A percentile compares a stretch with the other conserved stretches of the same genome.
phyloP scores from a whole-genome alignment of 352 stramenopile species.

The Phytophthora fragariae region DNA sequence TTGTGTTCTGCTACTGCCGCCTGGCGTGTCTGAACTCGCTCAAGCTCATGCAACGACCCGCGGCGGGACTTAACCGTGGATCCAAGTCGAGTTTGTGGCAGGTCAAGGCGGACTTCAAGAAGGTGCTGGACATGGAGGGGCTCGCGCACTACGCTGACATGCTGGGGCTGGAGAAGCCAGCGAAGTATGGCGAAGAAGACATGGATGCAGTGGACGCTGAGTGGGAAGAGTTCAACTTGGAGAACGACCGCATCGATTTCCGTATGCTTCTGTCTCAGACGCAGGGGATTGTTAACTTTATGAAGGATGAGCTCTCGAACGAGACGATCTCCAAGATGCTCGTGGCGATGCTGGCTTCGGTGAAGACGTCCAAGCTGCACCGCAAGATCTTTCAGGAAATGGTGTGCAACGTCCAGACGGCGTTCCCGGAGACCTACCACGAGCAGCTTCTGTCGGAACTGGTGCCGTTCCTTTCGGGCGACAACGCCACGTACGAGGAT shows the following conservation, averaged over 20 bases:
- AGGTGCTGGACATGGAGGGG: conserved; percentile 82
- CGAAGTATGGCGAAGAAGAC: conserved; percentile 28
- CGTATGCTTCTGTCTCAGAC: conserved; percentile 78
- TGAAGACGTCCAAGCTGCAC: conserved; percentile 88
- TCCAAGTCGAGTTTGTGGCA: conserved; percentile 83
- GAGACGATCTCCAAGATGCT: conserved; percentile 89
- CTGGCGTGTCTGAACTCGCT: conserved; percentile 86
- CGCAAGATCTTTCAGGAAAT: conserved; percentile 91
- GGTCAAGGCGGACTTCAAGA: conserved; percentile 85
- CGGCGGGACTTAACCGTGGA: conserved; percentile 52
- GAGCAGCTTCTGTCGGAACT: conserved; percentile 67
- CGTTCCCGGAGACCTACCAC: conserved; percentile 72
- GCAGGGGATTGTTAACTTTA: conserved; percentile 64
- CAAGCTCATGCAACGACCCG: conserved; percentile 73
- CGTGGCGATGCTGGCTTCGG: conserved; percentile 81
- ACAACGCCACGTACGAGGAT: conserved; percentile 76
- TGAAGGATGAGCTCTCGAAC: conserved; percentile 69
- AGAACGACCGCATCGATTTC: conserved; percentile 90
- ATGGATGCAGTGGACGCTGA: conserved; percentile 73
- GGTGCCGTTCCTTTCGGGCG: conserved; percentile 83
- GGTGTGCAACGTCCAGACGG: conserved; percentile 87
- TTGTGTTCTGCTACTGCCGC: conserved; percentile 86
- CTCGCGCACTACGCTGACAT: conserved; percentile 78
- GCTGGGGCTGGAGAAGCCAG: conserved; percentile 66
- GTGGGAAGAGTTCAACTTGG: conserved; percentile 87